phyloP scores from a whole-genome alignment of 1,284 basidiomycete genomes.

The Sporisorium sorghi region DNA sequence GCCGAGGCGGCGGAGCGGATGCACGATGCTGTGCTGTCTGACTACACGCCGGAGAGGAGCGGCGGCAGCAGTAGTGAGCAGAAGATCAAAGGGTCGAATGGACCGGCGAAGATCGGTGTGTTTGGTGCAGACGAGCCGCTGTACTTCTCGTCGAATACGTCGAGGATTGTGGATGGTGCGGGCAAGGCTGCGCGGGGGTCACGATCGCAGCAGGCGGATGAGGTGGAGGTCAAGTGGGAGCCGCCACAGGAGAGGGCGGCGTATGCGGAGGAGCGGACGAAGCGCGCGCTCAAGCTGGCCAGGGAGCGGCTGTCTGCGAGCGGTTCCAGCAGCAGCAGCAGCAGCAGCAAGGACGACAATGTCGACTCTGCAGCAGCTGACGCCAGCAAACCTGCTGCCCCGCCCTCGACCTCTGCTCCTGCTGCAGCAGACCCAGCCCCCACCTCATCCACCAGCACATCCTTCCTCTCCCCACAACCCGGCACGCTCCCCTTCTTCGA shows the following conservation, averaged over 20 bases:
- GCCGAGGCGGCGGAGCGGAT: constrained; percentile 20
- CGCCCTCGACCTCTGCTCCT: not conserved
- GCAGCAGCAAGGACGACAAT: not conserved
- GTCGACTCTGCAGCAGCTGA: not conserved
- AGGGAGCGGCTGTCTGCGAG: constrained; percentile 20
- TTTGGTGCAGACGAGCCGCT: constrained; percentile 19
- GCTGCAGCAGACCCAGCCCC: not conserved
- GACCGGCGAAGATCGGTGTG: constrained; percentile 10
- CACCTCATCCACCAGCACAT: not conserved
- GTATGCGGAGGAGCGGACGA: constrained; percentile 17
- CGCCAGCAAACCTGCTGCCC: not conserved
- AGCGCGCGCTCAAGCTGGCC: too few relatives aligned
- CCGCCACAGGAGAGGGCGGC: constrained; percentile 29
- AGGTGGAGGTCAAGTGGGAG: constrained; percentile 24
- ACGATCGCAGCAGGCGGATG: not conserved
- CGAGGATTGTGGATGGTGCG: not conserved
- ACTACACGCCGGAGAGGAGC: constrained; percentile 11
- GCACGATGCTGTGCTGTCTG: constrained; percentile 27
- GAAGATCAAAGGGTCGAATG: not conserved
- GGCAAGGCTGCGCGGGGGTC: too few relatives aligned
- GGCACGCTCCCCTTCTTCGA: constrained; percentile 73
- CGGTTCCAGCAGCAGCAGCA: not conserved
- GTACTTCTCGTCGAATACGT: constrained; percentile 36
- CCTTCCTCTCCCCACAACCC: constrained; percentile 23
- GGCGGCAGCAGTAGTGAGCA: not conserved